These are phyloP conservation scores for Hortaea sp. DNA, from an alignment of 2,329 filamentous ascomycete genomes.

Conservation along the genomic window DNA sequence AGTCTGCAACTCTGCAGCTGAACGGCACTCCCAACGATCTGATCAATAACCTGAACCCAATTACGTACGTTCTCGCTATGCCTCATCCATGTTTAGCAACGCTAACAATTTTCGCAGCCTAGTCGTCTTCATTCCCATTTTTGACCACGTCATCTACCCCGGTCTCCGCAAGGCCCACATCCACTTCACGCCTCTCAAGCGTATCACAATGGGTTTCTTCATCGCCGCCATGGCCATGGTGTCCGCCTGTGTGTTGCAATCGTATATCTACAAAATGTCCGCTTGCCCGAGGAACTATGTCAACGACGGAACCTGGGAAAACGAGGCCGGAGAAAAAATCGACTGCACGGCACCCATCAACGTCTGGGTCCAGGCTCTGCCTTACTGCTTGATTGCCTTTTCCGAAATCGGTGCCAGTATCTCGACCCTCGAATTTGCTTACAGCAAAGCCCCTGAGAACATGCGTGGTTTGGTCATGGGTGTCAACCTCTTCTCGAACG, in stretches of 20 bases:
- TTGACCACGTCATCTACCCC: conserved; percentile 38
- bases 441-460: conserved; percentile 35
- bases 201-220: conserved; percentile 40
- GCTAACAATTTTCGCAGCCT: background rate
- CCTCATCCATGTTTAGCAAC: too few relatives aligned
- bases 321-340: conserved; percentile 1
- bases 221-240: conserved; percentile 40
- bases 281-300: background rate
- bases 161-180: conserved; percentile 33
- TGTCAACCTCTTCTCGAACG: background rate
- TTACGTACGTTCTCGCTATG: conserved; percentile 4
- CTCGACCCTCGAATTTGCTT: conserved; percentile 37
- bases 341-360: conserved; percentile 27
- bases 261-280: conserved; percentile 37
- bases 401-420: conserved; percentile 37
- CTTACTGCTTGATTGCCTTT: conserved; percentile 34
- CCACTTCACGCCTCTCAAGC: conserved; percentile 41
- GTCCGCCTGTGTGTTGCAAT: conserved; percentile 44
- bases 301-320: background rate
- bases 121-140: conserved; percentile 36
- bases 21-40: conserved; percentile 40
- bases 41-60: conserved; percentile 27
- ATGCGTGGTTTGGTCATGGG: conserved; percentile 40
- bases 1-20: conserved; percentile 33
- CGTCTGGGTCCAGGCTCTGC: conserved; percentile 27